phyloP scores from a whole-genome alignment of 2,329 filamentous ascomycete species.

The Calycina herbarum region DNA sequence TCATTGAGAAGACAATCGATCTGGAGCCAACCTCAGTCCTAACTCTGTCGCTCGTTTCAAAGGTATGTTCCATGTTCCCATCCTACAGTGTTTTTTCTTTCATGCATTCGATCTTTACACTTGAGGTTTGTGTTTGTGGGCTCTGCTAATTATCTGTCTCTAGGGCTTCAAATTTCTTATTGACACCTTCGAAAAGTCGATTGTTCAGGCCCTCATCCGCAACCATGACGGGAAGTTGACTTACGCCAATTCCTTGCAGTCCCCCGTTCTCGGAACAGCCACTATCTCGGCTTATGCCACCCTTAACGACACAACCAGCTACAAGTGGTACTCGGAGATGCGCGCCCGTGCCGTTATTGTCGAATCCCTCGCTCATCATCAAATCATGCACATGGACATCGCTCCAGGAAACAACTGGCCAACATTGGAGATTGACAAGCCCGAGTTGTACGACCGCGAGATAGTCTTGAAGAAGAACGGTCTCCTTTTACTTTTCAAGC shows the following conservation, averaged over 20 bases:
- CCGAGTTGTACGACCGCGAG: conserved; percentile 17
- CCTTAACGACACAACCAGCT: conserved; percentile 18
- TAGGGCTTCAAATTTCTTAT: conserved; percentile 28
- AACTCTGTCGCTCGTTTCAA: conserved; percentile 24
- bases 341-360: conserved; percentile 20
- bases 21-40: conserved; percentile 20
- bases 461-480: conserved; percentile 23
- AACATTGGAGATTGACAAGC: conserved; percentile 20
- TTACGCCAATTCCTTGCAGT: conserved; percentile 20
- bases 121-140: neutral
- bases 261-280: conserved; percentile 13
- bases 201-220: conserved; percentile 16
- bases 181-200: conserved; percentile 27
- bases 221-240: conserved; percentile 11
- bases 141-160: neutral
- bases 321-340: conserved; percentile 30
- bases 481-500: conserved; percentile 25
- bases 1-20: conserved; percentile 24
- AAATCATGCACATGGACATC: conserved; percentile 26
- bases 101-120: neutral
- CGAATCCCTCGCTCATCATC: conserved; percentile 25
- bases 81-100: neutral
- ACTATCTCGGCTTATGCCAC: conserved; percentile 12
- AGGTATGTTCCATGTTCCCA: conserved; percentile 19
- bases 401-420: conserved; percentile 26